Evolutionary conservation across 192 early-diverging fungal genomes (phyloP).

Genomic region (Rhizoclosmatium sp.): DNA sequence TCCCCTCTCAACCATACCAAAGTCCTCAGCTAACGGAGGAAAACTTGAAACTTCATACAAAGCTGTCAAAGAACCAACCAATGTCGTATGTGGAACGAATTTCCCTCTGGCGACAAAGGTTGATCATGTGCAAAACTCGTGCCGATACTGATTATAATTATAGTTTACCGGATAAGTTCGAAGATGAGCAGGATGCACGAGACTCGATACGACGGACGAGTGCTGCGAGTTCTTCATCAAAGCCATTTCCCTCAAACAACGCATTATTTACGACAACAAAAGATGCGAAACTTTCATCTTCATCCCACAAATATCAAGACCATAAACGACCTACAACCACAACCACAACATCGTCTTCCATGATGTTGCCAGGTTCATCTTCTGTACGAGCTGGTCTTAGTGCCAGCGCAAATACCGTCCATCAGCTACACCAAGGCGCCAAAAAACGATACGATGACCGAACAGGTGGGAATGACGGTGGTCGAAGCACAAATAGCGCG

Average conservation of each 20-base stretch:
- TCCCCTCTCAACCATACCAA: background rate
- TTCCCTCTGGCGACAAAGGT: conserved; percentile 33
- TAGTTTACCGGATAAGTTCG: conserved; percentile 26
- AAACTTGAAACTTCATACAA: conserved; percentile 22
- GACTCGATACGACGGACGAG: conserved; percentile 22
- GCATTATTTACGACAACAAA: background rate
- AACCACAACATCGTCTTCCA: background rate
- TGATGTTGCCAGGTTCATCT: background rate
- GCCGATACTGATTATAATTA: background rate
- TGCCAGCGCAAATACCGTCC: background rate
- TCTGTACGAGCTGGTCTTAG: background rate
- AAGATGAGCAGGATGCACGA: conserved; percentile 3
- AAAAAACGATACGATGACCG: conserved; percentile 9
- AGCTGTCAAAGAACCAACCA: conserved; percentile 15
- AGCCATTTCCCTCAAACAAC: background rate
- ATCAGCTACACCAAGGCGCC: background rate
- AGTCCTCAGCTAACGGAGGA: conserved; percentile 24
- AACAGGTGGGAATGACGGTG: background rate
- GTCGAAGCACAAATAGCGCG: background rate
- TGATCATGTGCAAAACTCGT: background rate
- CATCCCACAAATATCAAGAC: background rate
- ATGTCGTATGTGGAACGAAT: conserved; percentile 33
- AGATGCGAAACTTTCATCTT: background rate
- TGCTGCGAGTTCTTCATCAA: background rate
- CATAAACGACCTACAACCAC: background rate